These are phyloP conservation scores for Alternaria hordeiaustralica DNA, from an alignment of 2,329 filamentous ascomycete species.

Conservation along the genomic window DNA sequence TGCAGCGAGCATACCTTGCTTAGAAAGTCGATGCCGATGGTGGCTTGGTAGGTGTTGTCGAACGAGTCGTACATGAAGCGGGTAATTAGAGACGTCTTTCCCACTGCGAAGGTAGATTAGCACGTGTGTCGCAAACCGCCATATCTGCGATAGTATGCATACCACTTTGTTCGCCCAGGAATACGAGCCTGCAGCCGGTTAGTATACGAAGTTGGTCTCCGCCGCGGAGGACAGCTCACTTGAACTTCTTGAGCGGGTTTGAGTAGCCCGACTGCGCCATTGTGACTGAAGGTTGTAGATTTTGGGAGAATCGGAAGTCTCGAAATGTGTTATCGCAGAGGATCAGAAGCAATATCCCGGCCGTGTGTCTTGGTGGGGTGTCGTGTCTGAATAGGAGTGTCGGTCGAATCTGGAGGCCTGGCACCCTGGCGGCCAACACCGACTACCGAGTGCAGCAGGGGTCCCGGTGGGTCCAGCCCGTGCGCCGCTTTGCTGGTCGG, in stretches of 20 bases:
- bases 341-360: conserved; percentile 2
- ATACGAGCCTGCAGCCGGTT: conserved; percentile 75
- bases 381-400: conserved; percentile 33
- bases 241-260: conserved; percentile 99
- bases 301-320: conserved; percentile 1
- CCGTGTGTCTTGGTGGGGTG: conserved; percentile 16
- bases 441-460: conserved; percentile 20
- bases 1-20: conserved; percentile 74
- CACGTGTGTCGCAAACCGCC: neutral
- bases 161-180: conserved; percentile 98
- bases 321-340: neutral
- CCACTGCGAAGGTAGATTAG: conserved; percentile 66
- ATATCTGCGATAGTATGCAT: conserved; percentile 52
- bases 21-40: conserved; percentile 98
- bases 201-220: conserved; percentile 25
- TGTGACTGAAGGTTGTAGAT: conserved; percentile 42
- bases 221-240: conserved; percentile 61
- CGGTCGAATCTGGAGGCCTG: conserved; percentile 24
- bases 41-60: conserved; percentile 99
- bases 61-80: conserved; percentile 99
- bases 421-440: conserved; percentile 15
- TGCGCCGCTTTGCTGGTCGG: conserved; percentile 13
- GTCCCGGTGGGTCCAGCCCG: conserved; percentile 11
- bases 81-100: conserved; percentile 98
- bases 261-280: conserved; percentile 92